A percentile compares a stretch with the other conserved stretches of the same genome.
phyloP scores from a whole-genome alignment of 2,329 filamentous ascomycete genomes.

The Aspergillus fumigatus region DNA sequence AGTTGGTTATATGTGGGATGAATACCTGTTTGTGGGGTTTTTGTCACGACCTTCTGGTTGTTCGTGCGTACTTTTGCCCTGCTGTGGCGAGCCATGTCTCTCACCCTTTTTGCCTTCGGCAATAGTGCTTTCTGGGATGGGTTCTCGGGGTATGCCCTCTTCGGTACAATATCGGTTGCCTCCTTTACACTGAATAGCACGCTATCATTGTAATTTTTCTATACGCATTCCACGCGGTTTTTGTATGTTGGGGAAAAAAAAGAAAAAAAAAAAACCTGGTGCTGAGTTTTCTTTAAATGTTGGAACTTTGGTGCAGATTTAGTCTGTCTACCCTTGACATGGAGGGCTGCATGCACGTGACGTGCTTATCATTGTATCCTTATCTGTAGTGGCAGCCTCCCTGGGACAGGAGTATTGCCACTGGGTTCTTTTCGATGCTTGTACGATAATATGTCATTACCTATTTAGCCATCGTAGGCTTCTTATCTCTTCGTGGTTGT shows the following conservation, averaged over 20 bases:
- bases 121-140: not conserved
- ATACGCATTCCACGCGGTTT: not conserved
- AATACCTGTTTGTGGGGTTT: constrained; percentile 1
- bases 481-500: not conserved
- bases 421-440: not conserved
- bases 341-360: not conserved
- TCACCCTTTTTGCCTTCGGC: not conserved
- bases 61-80: constrained; percentile 13
- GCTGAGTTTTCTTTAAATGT: not conserved
- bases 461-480: not conserved
- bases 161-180: not conserved
- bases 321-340: not conserved
- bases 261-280: not conserved
- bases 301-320: not conserved
- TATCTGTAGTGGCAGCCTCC: not conserved
- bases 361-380: not conserved
- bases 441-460: not conserved
- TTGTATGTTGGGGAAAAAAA: not conserved
- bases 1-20: not conserved
- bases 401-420: not conserved
- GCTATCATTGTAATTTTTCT: not conserved
- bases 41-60: constrained; percentile 2
- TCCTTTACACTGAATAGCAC: not conserved
- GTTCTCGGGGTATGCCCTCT: not conserved
- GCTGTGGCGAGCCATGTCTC: constrained; percentile 14